A percentile compares a stretch with the other conserved stretches of the same genome.
These are phyloP conservation scores for Radiomyces spectabilis DNA, from an alignment of 192 early-diverging fungal species.

Conservation along the genomic window DNA sequence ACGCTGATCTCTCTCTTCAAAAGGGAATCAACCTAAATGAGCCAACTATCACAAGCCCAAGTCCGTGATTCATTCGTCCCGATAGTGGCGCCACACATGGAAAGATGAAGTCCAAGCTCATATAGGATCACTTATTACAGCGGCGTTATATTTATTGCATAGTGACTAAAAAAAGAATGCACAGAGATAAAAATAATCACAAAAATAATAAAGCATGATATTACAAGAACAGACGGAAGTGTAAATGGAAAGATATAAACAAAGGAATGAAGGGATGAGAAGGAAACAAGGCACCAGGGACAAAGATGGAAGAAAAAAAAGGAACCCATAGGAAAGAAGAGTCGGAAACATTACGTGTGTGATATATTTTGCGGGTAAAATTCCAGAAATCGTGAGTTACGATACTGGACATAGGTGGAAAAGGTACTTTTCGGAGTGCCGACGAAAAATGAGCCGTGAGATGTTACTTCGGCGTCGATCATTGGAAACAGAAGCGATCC, in stretches of 20 bases:
- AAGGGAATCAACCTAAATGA: no score
- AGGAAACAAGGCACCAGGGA: background rate
- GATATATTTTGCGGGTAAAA: background rate
- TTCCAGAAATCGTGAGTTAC: background rate
- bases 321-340: background rate
- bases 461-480: constrained; percentile 41
- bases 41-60: no score
- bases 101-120: no score
- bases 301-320: background rate
- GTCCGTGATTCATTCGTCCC: no score
- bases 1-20: no score
- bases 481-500: constrained; percentile 30
- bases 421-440: constrained; percentile 44
- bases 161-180: no score
- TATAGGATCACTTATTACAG: no score
- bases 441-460: constrained; percentile 35
- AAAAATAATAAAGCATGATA: no score
- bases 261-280: background rate
- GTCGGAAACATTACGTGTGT: background rate
- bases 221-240: background rate
- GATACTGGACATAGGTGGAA: constrained; percentile 17
- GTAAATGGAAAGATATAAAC: background rate
- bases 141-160: no score
- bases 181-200: no score
- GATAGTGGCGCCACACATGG: no score